Base-by-base conservation (phyloP, 2,329 filamentous ascomycete genomes). In the Colletotrichum higginsianum region DNA sequence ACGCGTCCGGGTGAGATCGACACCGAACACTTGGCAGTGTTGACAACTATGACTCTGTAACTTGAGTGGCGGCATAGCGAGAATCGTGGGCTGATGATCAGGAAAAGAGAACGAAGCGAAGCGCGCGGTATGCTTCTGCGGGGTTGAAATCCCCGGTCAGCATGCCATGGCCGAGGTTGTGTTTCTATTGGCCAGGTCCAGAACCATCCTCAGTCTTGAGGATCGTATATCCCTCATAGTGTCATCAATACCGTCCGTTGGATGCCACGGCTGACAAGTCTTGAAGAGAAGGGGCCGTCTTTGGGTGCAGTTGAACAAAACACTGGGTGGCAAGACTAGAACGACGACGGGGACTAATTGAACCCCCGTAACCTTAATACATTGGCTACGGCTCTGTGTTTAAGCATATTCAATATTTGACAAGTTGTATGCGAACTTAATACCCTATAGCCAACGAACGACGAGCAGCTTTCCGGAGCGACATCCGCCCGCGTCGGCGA, bases 401-500 rank as follows among this genome's bases (percentile, higher is more conserved):
- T 9, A 35, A 35, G 30, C 30, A 35, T 9, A 35, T 35, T 35
- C 30, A 35, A 35, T 35, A 5, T 2, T 35, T 35, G 30, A 35
- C 30, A 46, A n/a, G 7, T 18, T 18, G 44, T 46, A 8, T 8
- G 7, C 8, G n/a, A 6, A 46, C 7, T 3, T 16, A 1, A n/a
- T 1, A 4, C 21, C 49, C 21, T 13, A 23, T 15, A 26, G 23
- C 8, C 26, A 15, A 53, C 15, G 15, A 15, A 53, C 15, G 15
- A 38, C 53, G 18, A n/a, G 7, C 30, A 15, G 16, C 16, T 38
- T 61, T 18, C 44, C 46, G 38, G 44, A 15, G 44, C 11, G 9
- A 23, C 44, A 61, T 61, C 46, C 21, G 46, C 15, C 60, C 15
- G 55, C 16, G 61, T 69, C 66, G 61, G 66, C 53, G 53, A 58